phyloP scores from a whole-genome alignment of 192 early-diverging fungal species.

The Linnemannia exigua region DNA sequence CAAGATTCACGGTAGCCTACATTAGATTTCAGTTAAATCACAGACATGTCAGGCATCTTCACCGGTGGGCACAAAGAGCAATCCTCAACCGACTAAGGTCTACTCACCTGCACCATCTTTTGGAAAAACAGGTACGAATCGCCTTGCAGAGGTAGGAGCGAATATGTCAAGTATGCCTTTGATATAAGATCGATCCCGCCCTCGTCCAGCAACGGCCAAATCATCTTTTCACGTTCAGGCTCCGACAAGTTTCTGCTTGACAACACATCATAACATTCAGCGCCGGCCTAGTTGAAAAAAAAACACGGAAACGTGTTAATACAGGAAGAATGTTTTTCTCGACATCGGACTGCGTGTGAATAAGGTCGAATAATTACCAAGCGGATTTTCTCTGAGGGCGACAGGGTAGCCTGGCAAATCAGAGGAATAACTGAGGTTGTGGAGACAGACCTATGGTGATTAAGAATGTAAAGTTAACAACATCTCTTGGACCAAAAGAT shows the following conservation, averaged over 20 bases:
- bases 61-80: not conserved
- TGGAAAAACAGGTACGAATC: conserved; percentile 43
- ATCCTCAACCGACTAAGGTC: not conserved
- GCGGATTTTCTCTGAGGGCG: conserved; percentile 46
- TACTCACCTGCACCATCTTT: conserved; percentile 41
- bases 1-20: conserved; percentile 50
- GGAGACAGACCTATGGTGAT: conserved; percentile 25
- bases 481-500: not conserved
- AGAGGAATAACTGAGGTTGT: conserved; percentile 6
- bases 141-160: conserved; percentile 23
- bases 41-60: not conserved
- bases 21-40: not conserved
- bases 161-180: conserved; percentile 34
- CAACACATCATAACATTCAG: conserved; percentile 65
- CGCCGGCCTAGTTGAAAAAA: conserved; percentile 55
- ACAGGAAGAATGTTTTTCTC: not conserved
- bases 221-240: conserved; percentile 41
- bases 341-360: not conserved
- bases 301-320: not conserved
- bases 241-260: conserved; percentile 51
- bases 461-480: not conserved
- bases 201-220: conserved; percentile 54
- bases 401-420: conserved; percentile 39
- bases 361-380: conserved; percentile 27
- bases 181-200: conserved; percentile 51